Base-by-base conservation (phyloP, 257 asterid genomes). In the Buddleja alternifolia region DNA sequence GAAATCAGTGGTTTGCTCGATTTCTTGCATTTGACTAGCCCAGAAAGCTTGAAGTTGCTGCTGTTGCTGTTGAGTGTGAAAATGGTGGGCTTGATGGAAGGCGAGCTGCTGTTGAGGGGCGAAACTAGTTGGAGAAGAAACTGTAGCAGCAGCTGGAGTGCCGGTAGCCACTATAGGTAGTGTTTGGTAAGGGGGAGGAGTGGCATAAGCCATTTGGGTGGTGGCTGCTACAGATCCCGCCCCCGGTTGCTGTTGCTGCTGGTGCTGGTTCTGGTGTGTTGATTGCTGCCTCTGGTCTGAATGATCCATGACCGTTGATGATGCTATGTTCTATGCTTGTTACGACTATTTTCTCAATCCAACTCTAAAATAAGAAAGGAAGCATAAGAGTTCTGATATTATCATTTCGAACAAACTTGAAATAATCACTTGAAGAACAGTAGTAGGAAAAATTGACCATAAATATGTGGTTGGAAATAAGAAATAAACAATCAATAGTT, bases 1-100 rank as follows among this genome's bases (percentile, higher is more conserved):
- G 83, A 87, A 84, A 19, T 87, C 90, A 7, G 73, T 62, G 0
- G 84, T 73, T 40, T 74, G 86, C 21, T 84, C 84, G 8, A 86
- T 45, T 69, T 86, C 90, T 47, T 76, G 84, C 72, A 78, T 71
- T 67, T 86, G 90, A 25, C 41, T 73, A 4, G 82, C 77, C 93
- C 90, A 86, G 70, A 86, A 86, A 7, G 83, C 72, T 63, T 82
- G 86, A 23, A 84, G 83, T 53, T 82, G 86, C 54, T 73, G 86
- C 6, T 83, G 84, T 14, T 79, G 89, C 58, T 81, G 85, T 50
- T 79, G 90, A 17, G 21, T 71, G 5, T 73, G 85, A 21, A 85
- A 82, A 7, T 82, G 83, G 52, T 74, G 85, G 36, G 83, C 69
- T 67, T 83, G 92, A 60, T 72, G 84, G 82, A 52, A 81, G 58